Conservation (phyloP, 73 alveolate genomes). For the Paramecium bursaria region DNA sequence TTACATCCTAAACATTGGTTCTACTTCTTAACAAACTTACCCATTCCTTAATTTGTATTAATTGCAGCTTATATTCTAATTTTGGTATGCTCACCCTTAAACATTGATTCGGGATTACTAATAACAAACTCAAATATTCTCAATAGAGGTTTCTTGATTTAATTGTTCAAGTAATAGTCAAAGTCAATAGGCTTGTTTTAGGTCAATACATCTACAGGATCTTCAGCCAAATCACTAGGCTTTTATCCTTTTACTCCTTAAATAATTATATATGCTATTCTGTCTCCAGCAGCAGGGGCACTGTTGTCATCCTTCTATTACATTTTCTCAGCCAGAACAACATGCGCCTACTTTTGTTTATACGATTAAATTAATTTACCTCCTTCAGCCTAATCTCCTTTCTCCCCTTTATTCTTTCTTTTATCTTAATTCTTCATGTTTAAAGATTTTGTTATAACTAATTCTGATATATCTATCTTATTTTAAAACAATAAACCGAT, state of each 20-base stretch:
- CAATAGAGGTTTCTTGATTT: constrained; percentile 96
- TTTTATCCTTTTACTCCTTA: constrained; percentile 95
- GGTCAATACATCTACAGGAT: constrained; percentile 98
- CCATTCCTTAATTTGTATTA: constrained; percentile 83
- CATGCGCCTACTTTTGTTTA: constrained; percentile 98
- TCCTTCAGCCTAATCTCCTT: constrained; percentile 63
- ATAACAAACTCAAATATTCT: constrained; percentile 94
- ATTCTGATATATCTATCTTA: constrained; percentile 96
- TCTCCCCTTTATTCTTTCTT: constrained; percentile 71
- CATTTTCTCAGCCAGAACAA: constrained; percentile 99
- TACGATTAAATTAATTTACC: constrained; percentile 73
- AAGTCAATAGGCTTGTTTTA: constrained; percentile 98
- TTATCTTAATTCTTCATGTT: constrained; percentile 84
- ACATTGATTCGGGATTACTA: constrained; percentile 85
- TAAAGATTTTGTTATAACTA: constrained; percentile 97
- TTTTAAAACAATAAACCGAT: constrained; percentile 97
- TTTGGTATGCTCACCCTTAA: constrained; percentile 97
- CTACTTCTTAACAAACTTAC: constrained; percentile 85
- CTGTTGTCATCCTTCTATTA: constrained; percentile 87
- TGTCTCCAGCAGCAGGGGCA: constrained; percentile 92
- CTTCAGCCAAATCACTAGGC: constrained; percentile 98
- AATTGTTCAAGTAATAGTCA: constrained; percentile 96
- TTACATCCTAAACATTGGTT: constrained; percentile 93
- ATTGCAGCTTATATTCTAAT: constrained; percentile 91
- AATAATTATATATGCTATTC: constrained; percentile 96